Evolutionary conservation across 2,329 filamentous ascomycete genomes (phyloP), one percentile per base, ranked within the genome.

Genomic region (Aspergillus caelatus): DNA sequence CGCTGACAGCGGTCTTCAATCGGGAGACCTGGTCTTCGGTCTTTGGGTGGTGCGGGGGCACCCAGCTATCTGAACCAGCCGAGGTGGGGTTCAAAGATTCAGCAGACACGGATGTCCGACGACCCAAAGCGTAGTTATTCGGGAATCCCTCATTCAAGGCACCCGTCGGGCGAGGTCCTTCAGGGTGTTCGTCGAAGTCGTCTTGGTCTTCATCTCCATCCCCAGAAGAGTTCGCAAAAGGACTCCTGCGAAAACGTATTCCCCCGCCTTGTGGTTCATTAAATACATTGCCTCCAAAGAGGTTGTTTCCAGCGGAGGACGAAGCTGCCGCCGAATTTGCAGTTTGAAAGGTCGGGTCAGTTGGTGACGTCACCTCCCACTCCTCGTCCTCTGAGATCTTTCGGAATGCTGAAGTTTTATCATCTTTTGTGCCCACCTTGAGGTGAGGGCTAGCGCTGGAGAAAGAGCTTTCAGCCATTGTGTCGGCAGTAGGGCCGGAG

Each of bases 101-200:
- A 57, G 95, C 95, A 46, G 95, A 98, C 59, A 99, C 95, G 4
- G 95, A 98, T 45, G 94, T 97, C 72, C 95, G 92, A 67, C 95
- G 91, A 71, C 88, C 91, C 80, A 97, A 90, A 78, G 96, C 96
- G 82, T 97, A 98, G 78, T 98, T 94, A 71, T 88, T 91, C 61
- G 95, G 95, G 75, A 97, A 74, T 16, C 77, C 77, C 56, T 76
- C 72, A 45, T 71, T 67, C 48, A 68, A 57, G 10, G 65, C 63
- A 43, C 67, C 72, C 1, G 67, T 72, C 16, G 74, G 74, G 61
- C 75, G 74, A 59, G 70, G 65, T 16, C 67, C 70, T 21, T 65
- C 62, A 14, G 68, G 66, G 26, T 65, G 66, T 60, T 70, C 69
- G 36, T 65, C 64, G 32, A 70, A 66, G 6, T 70, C 68, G 19